Conservation (phyloP, 192 early-diverging fungal genomes). For the Gigaspora rosea region DNA sequence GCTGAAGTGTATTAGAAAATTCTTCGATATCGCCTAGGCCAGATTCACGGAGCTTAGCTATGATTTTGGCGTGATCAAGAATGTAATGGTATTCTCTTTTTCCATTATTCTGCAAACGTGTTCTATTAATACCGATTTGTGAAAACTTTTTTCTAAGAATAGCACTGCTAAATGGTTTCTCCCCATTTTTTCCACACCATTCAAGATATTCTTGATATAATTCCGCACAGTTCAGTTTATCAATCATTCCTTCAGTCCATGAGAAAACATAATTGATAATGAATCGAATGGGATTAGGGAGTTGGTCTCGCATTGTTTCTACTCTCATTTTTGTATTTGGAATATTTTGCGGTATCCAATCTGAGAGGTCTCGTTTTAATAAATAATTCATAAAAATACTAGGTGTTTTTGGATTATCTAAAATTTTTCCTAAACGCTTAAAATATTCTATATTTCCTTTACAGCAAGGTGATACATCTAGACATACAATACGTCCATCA, state of each 20-base stretch:
- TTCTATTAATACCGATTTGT: constrained; percentile 1
- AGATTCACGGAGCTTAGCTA: neutral
- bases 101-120: neutral
- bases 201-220: neutral
- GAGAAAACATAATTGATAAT: constrained; percentile 9
- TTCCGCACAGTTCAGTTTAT: neutral
- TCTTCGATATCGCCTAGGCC: neutral
- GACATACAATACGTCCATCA: neutral
- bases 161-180: neutral
- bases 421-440: neutral
- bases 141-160: neutral
- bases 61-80: neutral
- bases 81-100: neutral
- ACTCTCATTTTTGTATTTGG: too few relatives aligned
- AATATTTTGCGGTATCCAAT: constrained; percentile 1
- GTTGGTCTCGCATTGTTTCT: too few relatives aligned
- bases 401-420: neutral
- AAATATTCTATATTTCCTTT: neutral
- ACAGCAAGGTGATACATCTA: neutral
- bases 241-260: neutral
- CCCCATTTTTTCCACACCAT: neutral
- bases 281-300: neutral
- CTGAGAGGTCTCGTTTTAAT: neutral
- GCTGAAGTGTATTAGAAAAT: neutral
- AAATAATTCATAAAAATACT: neutral